Percentiles rank a stretch among this genome's conserved stretches.
These are phyloP conservation scores for Calonectria leucothoes DNA, from an alignment of 2,329 filamentous ascomycete genomes.

Conservation along the genomic window DNA sequence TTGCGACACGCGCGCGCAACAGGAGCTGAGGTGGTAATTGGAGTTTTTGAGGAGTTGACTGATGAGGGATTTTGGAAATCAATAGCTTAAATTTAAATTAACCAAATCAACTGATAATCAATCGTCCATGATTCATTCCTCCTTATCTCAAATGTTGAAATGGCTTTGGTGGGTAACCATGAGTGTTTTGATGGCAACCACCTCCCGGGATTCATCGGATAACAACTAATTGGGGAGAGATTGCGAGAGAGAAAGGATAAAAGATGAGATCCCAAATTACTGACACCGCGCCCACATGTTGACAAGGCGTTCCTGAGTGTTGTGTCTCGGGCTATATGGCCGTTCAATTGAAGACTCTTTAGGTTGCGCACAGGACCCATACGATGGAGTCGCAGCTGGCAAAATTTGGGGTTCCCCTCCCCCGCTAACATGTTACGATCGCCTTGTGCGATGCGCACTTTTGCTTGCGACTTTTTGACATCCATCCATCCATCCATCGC, in stretches of 20 bases:
- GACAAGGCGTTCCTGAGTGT: no score
- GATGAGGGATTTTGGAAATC: not conserved
- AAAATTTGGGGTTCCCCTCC: slow-evolving; percentile 18
- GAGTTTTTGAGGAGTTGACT: not conserved
- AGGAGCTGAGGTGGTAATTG: not conserved
- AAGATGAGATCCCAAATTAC: no score
- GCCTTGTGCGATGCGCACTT: not conserved
- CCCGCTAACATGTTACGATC: slow-evolving; percentile 4
- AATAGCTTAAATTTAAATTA: not conserved
- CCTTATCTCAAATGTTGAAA: not conserved
- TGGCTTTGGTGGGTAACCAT: not conserved
- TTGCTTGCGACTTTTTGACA: not conserved
- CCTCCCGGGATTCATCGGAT: no score
- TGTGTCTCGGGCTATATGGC: no score
- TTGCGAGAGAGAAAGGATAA: no score
- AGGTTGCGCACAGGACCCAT: not conserved
- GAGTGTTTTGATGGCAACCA: no score
- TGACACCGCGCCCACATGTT: no score
- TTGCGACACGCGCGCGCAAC: not conserved
- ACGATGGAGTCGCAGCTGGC: slow-evolving; percentile 19
- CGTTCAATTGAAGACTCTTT: no score
- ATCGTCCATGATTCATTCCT: not conserved
- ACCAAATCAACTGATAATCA: slow-evolving; percentile 12
- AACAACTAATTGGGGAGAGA: no score
- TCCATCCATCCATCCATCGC: not conserved